Base-by-base conservation (phyloP, 2,329 filamentous ascomycete genomes). In the Exophiala alcalophila region DNA sequence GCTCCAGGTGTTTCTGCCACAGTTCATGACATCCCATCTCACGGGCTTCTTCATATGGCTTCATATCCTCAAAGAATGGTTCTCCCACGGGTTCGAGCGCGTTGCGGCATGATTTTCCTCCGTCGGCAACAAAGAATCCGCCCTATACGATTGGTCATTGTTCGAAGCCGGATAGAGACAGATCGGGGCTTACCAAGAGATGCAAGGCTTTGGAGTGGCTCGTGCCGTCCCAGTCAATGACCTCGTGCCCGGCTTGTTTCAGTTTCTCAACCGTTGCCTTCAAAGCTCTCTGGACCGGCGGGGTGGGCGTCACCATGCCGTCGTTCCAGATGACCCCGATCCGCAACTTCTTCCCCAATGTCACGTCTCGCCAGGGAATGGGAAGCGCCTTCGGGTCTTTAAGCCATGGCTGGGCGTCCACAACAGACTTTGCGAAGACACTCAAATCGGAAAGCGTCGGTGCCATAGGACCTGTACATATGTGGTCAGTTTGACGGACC, bases 401-500 rank as follows among this genome's bases (percentile, higher is more conserved):
- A 1, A 68, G 59, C 77, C 77, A 82, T 0, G 77, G 76, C 31
- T 65, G 59, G 5, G 66, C 48, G 8, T 49, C 50, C 2, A 68
- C 47, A 3, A 70, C 56, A 0, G 62, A 50, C 29, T 56, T 61
- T 36, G 62, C 47, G 24, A 63, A 56, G 2, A 69, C 61, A 6
- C 64, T 64, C 2, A 83, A 61, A 0, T 77, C 76, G 4, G 64
- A 57, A 4, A 80, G 56, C 43, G 65, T 68, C 4, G 77, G 66
- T 5, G 74, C 65, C 64, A 83, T 69, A 1, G 80, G 79, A 0
- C 80, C 79, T 15, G 80, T 63, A 0, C 73, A 67, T 0, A 65
- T 59, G 10, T 73, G 55, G 20, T 39, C 23, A 47, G 29, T 16
- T 33, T 23, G n/a, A n/a, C n/a, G n/a, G n/a, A n/a, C n/a, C n/a